These are phyloP conservation scores for Diaporthe longicolla DNA, from an alignment of 2,329 filamentous ascomycete genomes.

Conservation along the genomic window DNA sequence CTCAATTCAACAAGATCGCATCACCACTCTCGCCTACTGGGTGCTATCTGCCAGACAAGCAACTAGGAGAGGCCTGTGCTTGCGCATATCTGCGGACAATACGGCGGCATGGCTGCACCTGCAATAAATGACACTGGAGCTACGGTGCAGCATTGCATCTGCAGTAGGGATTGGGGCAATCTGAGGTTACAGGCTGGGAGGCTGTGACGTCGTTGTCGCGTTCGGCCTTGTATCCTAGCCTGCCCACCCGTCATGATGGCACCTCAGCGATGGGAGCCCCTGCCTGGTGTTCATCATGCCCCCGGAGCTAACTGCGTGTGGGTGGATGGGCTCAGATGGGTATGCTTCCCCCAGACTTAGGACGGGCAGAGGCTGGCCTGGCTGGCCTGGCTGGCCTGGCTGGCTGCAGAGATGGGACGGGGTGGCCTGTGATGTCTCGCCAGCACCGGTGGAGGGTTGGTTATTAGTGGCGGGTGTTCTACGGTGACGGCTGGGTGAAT, in stretches of 20 bases:
- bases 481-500: neutral
- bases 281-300: slow-evolving; percentile 17
- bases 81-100: neutral
- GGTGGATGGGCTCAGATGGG: neutral
- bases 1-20: neutral
- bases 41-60: neutral
- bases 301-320: neutral
- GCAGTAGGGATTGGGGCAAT: neutral
- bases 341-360: neutral
- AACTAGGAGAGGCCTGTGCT: slow-evolving; percentile 4
- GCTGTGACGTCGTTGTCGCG: slow-evolving; percentile 30
- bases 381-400: too few species aligned
- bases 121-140: neutral
- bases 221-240: slow-evolving; percentile 23
- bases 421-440: slow-evolving; percentile 25
- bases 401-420: slow-evolving; percentile 22
- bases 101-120: slow-evolving; percentile 7
- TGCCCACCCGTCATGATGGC: slow-evolving; percentile 17
- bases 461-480: neutral
- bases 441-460: slow-evolving; percentile 17
- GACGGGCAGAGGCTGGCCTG: neutral
- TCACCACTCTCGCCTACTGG: neutral
- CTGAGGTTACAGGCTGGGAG: slow-evolving; percentile 1
- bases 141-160: neutral
- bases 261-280: slow-evolving; percentile 7